Evolutionary conservation across 2,329 filamentous ascomycete genomes (phyloP).

Genomic region (Paecilomyces niveus): DNA sequence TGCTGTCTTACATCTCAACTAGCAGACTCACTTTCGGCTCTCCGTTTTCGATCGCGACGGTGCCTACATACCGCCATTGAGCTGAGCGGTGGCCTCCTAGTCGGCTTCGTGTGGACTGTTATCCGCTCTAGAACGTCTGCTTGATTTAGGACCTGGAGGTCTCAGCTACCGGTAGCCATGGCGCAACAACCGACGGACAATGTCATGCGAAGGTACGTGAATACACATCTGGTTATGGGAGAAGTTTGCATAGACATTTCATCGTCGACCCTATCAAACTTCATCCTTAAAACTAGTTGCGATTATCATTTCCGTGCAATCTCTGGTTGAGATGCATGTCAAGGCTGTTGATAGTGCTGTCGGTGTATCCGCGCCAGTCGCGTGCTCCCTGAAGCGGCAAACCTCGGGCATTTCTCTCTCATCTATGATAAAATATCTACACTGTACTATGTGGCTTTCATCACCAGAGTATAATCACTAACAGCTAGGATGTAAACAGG

Average conservation of each 20-base stretch:
- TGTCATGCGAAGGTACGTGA: constrained; percentile 53
- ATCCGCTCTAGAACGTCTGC: constrained; percentile 1
- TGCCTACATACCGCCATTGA: background rate
- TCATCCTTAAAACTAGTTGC: background rate
- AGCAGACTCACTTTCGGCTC: background rate
- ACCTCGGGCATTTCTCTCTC: background rate
- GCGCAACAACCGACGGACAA: constrained; percentile 34
- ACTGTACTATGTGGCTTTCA: background rate
- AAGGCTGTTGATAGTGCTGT: background rate
- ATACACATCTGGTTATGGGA: background rate
- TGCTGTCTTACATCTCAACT: background rate
- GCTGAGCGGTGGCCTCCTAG: background rate
- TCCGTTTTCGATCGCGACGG: background rate
- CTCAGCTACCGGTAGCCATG: constrained; percentile 20
- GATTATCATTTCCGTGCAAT: background rate
- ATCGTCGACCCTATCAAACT: background rate
- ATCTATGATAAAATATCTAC: background rate
- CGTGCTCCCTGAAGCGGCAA: background rate
- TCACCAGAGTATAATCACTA: constrained; percentile 5
- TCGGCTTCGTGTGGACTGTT: background rate
- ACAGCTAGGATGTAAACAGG: constrained; percentile 42
- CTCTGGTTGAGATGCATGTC: background rate
- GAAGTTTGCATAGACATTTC: background rate
- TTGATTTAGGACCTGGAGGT: background rate
- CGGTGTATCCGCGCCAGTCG: background rate